phyloP scores from a whole-genome alignment of 2,329 filamentous ascomycete genomes.

The Leptosphaerulina australis region DNA sequence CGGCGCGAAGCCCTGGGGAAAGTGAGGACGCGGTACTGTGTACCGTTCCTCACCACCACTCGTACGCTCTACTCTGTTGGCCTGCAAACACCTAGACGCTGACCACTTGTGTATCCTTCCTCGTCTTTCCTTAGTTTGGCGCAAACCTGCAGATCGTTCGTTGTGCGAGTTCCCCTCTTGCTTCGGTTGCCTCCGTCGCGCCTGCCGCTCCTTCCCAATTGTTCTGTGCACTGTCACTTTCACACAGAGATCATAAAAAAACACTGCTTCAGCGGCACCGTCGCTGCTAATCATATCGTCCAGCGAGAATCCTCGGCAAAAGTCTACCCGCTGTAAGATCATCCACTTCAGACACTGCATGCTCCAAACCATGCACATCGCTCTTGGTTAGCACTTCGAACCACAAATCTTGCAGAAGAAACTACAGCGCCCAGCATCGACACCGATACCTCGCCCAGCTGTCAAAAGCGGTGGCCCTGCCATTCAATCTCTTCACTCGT shows the following conservation, averaged over 20 bases:
- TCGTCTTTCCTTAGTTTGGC: conserved; percentile 28
- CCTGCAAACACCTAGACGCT: conserved; percentile 36
- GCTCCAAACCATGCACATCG: conserved; percentile 43
- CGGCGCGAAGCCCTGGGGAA: conserved; percentile 12
- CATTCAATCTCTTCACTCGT: conserved; percentile 35
- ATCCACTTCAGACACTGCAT: conserved; percentile 39
- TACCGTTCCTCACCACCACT: conserved; percentile 29
- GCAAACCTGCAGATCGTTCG: conserved; percentile 1
- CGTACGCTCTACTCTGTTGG: conserved; percentile 22
- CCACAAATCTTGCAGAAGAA: conserved; percentile 13
- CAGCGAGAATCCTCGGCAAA: conserved; percentile 20
- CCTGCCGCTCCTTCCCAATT: conserved; percentile 33
- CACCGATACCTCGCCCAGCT: conserved; percentile 23
- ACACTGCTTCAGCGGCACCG: conserved; percentile 8
- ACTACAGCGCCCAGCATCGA: conserved; percentile 20
- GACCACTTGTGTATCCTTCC: conserved; percentile 27
- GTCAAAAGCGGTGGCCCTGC: conserved; percentile 34
- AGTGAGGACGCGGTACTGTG: conserved; percentile 5
- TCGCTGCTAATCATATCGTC: conserved; percentile 27
- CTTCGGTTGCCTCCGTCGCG: conserved; percentile 24
- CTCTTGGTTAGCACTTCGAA: conserved; percentile 27
- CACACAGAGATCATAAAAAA: conserved; percentile 23
- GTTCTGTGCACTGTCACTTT: conserved; percentile 20
- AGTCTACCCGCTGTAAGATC: conserved; percentile 32
- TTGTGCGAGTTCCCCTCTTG: conserved; percentile 22